Evolutionary conservation across 2,329 filamentous ascomycete genomes (phyloP).

Genomic region (Rhexocercosporidium sp.): DNA sequence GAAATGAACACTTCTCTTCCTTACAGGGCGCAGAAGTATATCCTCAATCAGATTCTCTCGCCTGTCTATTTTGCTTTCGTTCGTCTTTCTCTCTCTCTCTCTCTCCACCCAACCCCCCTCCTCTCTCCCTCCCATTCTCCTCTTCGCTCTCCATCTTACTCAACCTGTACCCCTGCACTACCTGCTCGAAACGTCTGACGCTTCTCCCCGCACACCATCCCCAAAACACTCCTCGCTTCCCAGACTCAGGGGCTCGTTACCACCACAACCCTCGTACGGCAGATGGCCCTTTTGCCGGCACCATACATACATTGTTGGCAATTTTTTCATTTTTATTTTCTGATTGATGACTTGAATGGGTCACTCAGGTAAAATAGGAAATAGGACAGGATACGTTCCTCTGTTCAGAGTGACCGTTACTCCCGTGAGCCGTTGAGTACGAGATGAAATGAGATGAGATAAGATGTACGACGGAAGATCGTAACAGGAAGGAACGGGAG

Average conservation of each 20-base stretch:
- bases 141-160: no score
- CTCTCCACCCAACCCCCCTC: no score
- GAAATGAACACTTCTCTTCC: background rate
- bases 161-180: background rate
- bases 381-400: no score
- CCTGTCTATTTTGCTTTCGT: background rate
- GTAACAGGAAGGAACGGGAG: background rate
- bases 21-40: background rate
- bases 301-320: background rate
- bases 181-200: background rate
- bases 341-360: background rate
- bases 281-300: background rate
- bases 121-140: no score
- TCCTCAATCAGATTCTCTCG: background rate
- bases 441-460: background rate
- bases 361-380: no score
- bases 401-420: no score
- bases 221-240: background rate
- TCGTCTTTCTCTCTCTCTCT: no score
- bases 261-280: background rate
- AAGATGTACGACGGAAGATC: background rate
- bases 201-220: background rate
- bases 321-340: no score
- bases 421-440: background rate
- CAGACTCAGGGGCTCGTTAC: no score